Evolutionary conservation across 2,329 filamentous ascomycete species (phyloP), one percentile per base, ranked within the genome.

Genomic region (Fusarium sp.): DNA sequence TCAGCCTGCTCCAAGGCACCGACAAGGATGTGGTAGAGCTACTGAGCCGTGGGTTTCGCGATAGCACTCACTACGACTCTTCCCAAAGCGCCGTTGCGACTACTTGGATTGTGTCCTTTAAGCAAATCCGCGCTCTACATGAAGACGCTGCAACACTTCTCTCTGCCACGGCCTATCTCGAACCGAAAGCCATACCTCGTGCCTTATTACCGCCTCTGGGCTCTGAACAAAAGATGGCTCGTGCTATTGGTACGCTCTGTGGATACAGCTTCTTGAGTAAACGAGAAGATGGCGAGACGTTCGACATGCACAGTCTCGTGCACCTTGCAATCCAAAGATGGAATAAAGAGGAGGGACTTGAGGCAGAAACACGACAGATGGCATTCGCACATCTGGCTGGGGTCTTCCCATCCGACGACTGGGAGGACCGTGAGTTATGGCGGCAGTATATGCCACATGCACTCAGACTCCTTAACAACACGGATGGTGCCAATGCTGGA

Each of bases 51-150:
- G 79, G 83, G 17, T 83, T 84, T 34, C 83, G 85, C 63, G 71
- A 77, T 4, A 77, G 62, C 5, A n/a, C 15, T 1, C 78, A 79
- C 32, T 82, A 84, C 66, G 61, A 44, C 18, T 68, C 56, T 3
- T 75, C 81, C 4, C 79, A 80, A 47, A 80, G 82, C 28, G 78
- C 83, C 2, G 75, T 85, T 5, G 81, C 81, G 10, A 79, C 78
- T 0, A 84, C 84, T 2, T 84, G 83, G 81, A 62, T 83, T 2
- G 76, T 86, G 9, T 85, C 85, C 0, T 84, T 87, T 17, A 68
- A 83, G 11, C 78, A 83, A 28, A 83, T 85, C 18, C 75, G 73
- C 6, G 83, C 22, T 10, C 2, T 32, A 3, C 20, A 58, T 51
- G 9, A 56, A 4, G 39, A 73, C 8, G 84, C 84, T 3, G 81